Evolutionary conservation across 495 filamentous ascomycete species (phyloP).

Genomic region (Saxispiralis lemnorum): DNA sequence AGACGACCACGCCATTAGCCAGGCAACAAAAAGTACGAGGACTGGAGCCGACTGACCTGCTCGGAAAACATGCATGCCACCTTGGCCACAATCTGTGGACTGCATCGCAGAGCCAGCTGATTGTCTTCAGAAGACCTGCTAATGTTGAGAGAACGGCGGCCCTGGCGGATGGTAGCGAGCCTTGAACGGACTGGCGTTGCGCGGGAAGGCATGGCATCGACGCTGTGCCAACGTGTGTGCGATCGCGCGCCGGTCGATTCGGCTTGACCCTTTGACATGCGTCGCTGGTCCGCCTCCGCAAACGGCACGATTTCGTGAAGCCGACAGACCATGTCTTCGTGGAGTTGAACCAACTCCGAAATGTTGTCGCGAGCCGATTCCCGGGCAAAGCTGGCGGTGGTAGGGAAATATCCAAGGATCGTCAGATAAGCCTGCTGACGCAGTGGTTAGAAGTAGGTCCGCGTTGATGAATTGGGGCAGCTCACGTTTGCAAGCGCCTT

Average conservation of each 20-base stretch:
- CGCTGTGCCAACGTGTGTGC: constrained; percentile 36
- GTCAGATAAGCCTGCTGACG: constrained; percentile 32
- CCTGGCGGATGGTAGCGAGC: constrained; percentile 10
- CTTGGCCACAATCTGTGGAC: constrained; percentile 51
- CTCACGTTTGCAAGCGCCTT: constrained; percentile 70
- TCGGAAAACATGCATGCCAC: constrained; percentile 64
- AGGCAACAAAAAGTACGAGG: not conserved
- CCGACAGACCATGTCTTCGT: constrained; percentile 50
- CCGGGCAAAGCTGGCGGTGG: not conserved
- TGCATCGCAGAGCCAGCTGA: constrained; percentile 34
- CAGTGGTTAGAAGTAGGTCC: constrained; percentile 50
- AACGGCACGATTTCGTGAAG: constrained; percentile 44
- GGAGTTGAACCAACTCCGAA: constrained; percentile 50
- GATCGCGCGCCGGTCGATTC: constrained; percentile 10
- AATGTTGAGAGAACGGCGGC: constrained; percentile 22
- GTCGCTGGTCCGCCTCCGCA: constrained; percentile 38
- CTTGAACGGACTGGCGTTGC: constrained; percentile 1
- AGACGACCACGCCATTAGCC: constrained; percentile 1
- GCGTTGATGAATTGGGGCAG: no score
- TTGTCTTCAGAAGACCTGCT: constrained; percentile 15
- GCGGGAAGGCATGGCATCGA: constrained; percentile 37
- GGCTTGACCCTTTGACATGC: constrained; percentile 6
- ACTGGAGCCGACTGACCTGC: constrained; percentile 35
- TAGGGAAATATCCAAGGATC: constrained; percentile 1
- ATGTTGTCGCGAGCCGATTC: constrained; percentile 37